These are phyloP conservation scores for Escovopsis sp. DNA, from an alignment of 2,329 filamentous ascomycete species.

Conservation along the genomic window DNA sequence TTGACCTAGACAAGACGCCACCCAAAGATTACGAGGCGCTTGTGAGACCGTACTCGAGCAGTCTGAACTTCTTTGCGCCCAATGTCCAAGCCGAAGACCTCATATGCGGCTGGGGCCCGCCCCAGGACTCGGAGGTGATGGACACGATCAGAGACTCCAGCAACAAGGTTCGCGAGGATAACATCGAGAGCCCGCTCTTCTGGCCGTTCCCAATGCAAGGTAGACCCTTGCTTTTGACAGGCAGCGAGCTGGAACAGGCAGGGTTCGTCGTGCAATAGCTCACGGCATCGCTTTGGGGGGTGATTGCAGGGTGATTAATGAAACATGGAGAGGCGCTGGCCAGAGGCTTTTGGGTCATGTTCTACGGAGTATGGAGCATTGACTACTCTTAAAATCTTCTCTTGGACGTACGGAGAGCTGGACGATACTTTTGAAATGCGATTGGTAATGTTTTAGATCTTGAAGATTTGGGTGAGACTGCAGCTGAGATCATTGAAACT, in stretches of 20 bases:
- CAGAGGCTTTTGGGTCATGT: too few relatives aligned
- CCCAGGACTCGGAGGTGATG: constrained; percentile 3
- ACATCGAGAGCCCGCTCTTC: constrained; percentile 39
- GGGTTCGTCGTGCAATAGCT: constrained; percentile 28
- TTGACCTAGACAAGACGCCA: constrained; percentile 18
- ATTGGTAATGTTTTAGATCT: too few relatives aligned
- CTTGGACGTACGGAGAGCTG: too few relatives aligned
- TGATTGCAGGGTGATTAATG: too few relatives aligned
- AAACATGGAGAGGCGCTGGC: too few relatives aligned
- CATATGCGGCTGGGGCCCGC: constrained; percentile 29
- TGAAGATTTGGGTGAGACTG: too few relatives aligned
- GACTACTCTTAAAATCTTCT: too few relatives aligned
- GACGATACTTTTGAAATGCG: too few relatives aligned
- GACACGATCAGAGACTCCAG: constrained; percentile 6
- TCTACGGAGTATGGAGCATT: too few relatives aligned
- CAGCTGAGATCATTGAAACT: too few relatives aligned
- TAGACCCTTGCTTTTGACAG: constrained; percentile 35
- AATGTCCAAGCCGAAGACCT: constrained; percentile 34
- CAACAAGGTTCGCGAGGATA: constrained; percentile 18
- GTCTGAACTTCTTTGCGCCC: constrained; percentile 43
- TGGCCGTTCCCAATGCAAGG: constrained; percentile 50
- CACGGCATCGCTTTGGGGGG: too few relatives aligned
- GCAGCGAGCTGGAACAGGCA: constrained; percentile 32
- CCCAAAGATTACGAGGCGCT: constrained; percentile 24
- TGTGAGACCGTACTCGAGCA: constrained; percentile 33